These are phyloP conservation scores for Saraca asoca DNA, from an alignment of 331 rosid genomes.

Conservation along the genomic window DNA sequence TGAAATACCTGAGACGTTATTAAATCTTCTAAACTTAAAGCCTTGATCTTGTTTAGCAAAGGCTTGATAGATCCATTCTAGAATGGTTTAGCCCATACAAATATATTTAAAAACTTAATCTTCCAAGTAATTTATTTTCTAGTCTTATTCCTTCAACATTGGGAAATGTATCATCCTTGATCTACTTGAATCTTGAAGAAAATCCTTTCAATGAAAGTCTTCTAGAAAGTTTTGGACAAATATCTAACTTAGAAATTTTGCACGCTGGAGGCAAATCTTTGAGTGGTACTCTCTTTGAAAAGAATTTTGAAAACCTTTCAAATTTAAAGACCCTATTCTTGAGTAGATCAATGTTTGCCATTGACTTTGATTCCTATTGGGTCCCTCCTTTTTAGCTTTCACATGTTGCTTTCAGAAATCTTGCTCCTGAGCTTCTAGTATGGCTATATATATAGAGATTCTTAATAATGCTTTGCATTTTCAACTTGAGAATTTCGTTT, in stretches of 20 bases:
- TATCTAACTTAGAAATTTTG: background rate
- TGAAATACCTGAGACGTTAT: background rate
- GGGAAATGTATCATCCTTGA: conserved; percentile 21
- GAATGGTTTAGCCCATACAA: conserved; percentile 5
- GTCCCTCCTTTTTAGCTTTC: background rate
- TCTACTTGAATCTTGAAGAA: fast-evolving
- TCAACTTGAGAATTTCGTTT: background rate
- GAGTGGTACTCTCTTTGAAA: background rate
- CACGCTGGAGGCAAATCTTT: no score
- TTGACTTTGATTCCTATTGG: background rate
- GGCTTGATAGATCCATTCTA: background rate
- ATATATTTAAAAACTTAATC: background rate
- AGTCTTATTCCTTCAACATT: conserved; percentile 15
- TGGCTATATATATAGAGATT: background rate
- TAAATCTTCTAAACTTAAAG: background rate
- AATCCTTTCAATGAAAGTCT: conserved; percentile 5
- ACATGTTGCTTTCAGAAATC: no score
- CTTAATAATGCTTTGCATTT: fast-evolving
- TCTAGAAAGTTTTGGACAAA: conserved; percentile 8
- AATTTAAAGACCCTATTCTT: background rate
- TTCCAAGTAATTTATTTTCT: background rate
- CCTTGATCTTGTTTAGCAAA: fast-evolving
- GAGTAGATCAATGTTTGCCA: background rate
- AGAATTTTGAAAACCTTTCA: background rate
- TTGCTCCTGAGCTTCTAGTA: background rate